phyloP scores from a whole-genome alignment of 2,329 filamentous ascomycete species.

The Verticillium klebahnii region DNA sequence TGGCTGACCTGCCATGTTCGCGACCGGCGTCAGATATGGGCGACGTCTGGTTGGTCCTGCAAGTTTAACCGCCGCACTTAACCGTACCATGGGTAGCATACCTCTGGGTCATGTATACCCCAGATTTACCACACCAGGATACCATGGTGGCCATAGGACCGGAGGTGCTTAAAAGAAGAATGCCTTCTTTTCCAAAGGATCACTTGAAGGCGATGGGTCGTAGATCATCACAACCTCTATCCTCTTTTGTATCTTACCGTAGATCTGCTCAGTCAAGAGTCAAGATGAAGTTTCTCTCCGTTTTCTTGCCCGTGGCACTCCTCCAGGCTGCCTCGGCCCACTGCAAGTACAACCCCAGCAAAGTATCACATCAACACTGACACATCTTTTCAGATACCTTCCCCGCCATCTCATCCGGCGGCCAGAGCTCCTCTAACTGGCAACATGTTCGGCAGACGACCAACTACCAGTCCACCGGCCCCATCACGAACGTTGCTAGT shows the following conservation, averaged over 20 bases:
- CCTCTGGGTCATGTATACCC: background rate
- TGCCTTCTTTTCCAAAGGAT: background rate
- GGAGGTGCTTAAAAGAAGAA: background rate
- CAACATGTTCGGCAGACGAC: conserved; percentile 41
- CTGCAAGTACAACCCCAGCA: conserved; percentile 22
- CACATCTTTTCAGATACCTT: conserved; percentile 29
- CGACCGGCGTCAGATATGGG: background rate
- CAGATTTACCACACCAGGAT: background rate
- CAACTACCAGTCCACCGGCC: conserved; percentile 45
- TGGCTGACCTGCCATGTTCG: background rate
- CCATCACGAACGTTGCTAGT: conserved; percentile 42
- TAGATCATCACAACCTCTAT: background rate
- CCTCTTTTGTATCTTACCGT: background rate
- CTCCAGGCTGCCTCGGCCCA: conserved; percentile 26
- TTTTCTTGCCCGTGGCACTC: conserved; percentile 18
- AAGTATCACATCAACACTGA: background rate
- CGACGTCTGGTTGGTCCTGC: background rate
- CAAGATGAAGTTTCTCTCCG: conserved; percentile 12
- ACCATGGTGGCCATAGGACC: background rate
- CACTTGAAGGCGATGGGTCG: background rate
- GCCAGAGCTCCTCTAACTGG: conserved; percentile 34
- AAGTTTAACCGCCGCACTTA: background rate
- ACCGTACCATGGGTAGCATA: background rate
- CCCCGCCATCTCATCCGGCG: conserved; percentile 29
- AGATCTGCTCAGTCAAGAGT: background rate